phyloP scores from a whole-genome alignment of 2,329 filamentous ascomycete genomes.

The Endoconidiophora laricicola region DNA sequence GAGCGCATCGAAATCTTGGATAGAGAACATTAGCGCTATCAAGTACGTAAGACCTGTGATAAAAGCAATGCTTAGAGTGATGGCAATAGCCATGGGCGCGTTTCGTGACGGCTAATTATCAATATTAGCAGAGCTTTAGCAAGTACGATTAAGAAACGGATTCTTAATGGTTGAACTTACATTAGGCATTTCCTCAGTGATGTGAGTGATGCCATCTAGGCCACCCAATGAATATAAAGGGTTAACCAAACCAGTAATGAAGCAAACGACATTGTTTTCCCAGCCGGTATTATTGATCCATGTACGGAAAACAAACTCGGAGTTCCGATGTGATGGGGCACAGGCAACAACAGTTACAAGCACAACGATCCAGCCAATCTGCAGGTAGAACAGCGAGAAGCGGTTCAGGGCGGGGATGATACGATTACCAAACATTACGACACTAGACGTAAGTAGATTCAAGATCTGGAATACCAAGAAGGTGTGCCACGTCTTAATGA shows the following conservation, averaged over 20 bases:
- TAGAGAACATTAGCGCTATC: conserved; percentile 34
- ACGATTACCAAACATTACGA: conserved; percentile 32
- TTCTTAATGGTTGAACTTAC: conserved; percentile 19
- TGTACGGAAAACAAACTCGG: conserved; percentile 33
- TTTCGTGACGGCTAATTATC: conserved; percentile 21
- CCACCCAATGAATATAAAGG: conserved; percentile 30
- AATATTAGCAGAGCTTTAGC: neutral
- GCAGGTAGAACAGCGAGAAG: conserved; percentile 29
- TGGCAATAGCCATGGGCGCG: conserved; percentile 23
- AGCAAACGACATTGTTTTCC: conserved; percentile 31
- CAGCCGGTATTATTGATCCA: conserved; percentile 38
- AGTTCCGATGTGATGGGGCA: conserved; percentile 27
- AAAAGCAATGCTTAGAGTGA: conserved; percentile 33
- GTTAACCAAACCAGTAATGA: conserved; percentile 34
- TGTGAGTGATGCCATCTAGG: conserved; percentile 31
- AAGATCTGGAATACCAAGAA: conserved; percentile 28
- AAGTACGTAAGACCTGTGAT: conserved; percentile 32
- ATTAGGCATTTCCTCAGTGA: conserved; percentile 33
- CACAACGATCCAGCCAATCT: conserved; percentile 30
- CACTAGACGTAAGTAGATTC: conserved; percentile 26
- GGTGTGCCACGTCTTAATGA: conserved; percentile 30
- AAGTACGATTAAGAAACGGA: neutral
- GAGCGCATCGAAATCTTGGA: conserved; percentile 29
- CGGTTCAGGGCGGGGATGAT: conserved; percentile 27
- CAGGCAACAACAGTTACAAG: conserved; percentile 31